Base-by-base conservation (phyloP, 495 filamentous ascomycete genomes). In the Aspergillus diversus region DNA sequence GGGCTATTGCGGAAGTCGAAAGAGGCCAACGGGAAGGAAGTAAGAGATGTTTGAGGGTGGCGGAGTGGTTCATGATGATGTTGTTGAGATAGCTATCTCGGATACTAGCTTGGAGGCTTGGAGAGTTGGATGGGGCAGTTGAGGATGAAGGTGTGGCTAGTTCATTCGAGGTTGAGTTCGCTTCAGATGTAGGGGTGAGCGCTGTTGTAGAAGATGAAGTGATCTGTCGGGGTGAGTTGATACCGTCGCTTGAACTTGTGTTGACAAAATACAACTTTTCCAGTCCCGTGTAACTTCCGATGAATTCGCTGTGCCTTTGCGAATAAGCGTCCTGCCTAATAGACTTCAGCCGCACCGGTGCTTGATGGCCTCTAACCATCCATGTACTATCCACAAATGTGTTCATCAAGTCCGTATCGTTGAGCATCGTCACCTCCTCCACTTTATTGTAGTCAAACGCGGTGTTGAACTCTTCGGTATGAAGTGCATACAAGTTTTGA, bases 11-110 rank as follows among this genome's bases (percentile, higher is more conserved):
- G 37, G 73, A 71, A 16, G 74, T 71, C 33, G 77, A 78, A 2
- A 89, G 76, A 13, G 76, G 73, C 85, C 85, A 89, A 43, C 78
- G 78, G 8, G 85, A 79, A n/a, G 77, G 77, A 5, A 89, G 78
- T 4, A 87, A 73, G 7, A 89, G 81, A 55, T 86, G 82, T 34
- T 77, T 79, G 21, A 89, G 68, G 5, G 77, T 81, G n/a, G 71
- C 59, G 47, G 81, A 82, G 57, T 87, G 84, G 61, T 81, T 75
- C 31, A 70, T 64, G 21, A 78, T 73, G 55, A 83, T 75, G 37
- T 73, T 70, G 53, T 79, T 74, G 12, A 84, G 64, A 64, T 79
- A 81, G 34, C 69, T 74, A 35, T 82, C 77, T 12, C 81, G 69
- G n/a, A 84, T 65, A 48, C 65, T 67, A n/a, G 71, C 32, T 5